Percentiles rank a stretch among this genome's conserved stretches.
These are phyloP conservation scores for Multifurca ochricompacta DNA, from an alignment of 768 basidiomycete species.

Conservation along the genomic window DNA sequence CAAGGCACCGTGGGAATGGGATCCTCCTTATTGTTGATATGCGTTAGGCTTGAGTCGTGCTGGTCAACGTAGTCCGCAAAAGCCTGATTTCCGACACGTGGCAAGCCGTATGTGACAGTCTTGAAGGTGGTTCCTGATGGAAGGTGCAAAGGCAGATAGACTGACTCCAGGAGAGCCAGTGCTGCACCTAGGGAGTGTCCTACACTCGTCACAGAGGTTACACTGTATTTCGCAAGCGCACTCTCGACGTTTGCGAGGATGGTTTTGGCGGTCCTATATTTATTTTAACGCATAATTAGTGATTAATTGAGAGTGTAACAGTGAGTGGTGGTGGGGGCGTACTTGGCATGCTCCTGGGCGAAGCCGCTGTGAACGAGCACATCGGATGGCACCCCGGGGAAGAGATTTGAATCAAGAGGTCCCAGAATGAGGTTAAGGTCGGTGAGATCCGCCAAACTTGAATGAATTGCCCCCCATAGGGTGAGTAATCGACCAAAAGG, in stretches of 20 bases:
- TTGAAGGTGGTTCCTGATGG: neutral
- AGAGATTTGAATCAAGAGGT: neutral
- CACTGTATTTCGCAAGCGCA: neutral
- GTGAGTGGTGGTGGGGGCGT: too few species aligned
- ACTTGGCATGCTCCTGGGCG: neutral
- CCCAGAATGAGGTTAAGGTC: neutral
- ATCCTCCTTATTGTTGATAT: constrained; percentile 22
- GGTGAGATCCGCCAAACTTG: neutral
- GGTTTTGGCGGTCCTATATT: neutral
- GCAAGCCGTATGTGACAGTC: neutral
- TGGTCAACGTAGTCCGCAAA: neutral
- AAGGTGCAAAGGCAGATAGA: neutral
- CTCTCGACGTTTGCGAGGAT: neutral
- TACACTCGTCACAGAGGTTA: neutral
- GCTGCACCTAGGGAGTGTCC: constrained; percentile 9
- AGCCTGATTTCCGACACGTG: neutral
- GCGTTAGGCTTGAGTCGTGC: too few species aligned
- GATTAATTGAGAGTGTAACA: neutral
- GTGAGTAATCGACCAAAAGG: too few species aligned
- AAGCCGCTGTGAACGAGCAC: neutral
- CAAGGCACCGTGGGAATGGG: constrained; percentile 32
- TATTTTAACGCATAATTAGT: neutral
- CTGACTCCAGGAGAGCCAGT: neutral
- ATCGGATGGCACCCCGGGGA: neutral
- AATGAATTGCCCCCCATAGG: too few species aligned